phyloP scores from a whole-genome alignment of 345 rosid genomes.

The Garcia nutans region DNA sequence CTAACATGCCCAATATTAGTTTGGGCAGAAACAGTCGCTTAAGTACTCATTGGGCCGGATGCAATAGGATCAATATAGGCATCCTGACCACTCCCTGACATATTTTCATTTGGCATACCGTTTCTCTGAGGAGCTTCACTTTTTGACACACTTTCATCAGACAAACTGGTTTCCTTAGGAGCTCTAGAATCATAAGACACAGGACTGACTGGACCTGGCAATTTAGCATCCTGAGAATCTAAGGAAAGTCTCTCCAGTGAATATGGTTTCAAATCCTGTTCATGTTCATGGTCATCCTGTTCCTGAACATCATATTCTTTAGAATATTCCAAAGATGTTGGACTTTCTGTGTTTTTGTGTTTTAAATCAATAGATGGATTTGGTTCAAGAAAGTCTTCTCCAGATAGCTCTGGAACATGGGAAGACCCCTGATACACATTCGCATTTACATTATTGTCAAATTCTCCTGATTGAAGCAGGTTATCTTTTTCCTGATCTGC shows the following conservation, averaged over 20 bases:
- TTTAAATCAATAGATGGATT: conserved; percentile 19
- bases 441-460: conserved; percentile 26
- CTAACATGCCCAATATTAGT: conserved; percentile 30
- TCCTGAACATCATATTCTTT: conserved; percentile 27
- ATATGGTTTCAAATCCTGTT: conserved; percentile 34
- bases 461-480: conserved; percentile 26
- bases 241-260: conserved; percentile 49
- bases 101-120: conserved; percentile 31
- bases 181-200: conserved; percentile 6
- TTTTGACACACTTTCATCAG: conserved; percentile 29
- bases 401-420: conserved; percentile 21
- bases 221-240: conserved; percentile 22
- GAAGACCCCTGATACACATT: conserved; percentile 18
- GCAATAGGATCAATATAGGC: conserved; percentile 30
- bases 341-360: conserved; percentile 31
- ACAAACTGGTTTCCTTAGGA: conserved; percentile 25
- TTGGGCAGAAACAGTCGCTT: conserved; percentile 43
- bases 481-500: conserved; percentile 17
- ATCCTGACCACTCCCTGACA: conserved; percentile 27
- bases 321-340: conserved; percentile 27
- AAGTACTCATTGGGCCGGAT: conserved; percentile 32
- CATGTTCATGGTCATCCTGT: conserved; percentile 24
- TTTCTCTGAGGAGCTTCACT: conserved; percentile 35
- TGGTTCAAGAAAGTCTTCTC: conserved; percentile 28
- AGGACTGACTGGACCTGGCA: conserved; percentile 2